phyloP scores from a whole-genome alignment of 2,329 filamentous ascomycete genomes.

The Emergomyces orientalis region DNA sequence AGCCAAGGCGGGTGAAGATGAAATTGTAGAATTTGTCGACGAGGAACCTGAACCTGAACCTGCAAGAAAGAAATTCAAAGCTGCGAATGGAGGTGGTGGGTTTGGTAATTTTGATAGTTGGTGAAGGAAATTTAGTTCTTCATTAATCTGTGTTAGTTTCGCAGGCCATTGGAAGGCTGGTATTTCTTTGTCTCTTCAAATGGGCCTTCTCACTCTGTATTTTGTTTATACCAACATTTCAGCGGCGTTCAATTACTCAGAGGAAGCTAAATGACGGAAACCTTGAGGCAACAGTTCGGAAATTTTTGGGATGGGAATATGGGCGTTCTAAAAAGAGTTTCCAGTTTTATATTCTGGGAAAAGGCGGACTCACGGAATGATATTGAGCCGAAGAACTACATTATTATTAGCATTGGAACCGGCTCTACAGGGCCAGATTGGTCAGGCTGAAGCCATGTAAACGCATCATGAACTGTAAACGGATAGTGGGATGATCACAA shows the following conservation, averaged over 20 bases:
- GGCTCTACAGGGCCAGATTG: background rate
- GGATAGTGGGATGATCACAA: background rate
- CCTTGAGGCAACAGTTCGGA: background rate
- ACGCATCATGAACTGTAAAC: background rate
- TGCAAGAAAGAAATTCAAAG: slow-evolving; percentile 69
- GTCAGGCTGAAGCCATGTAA: background rate
- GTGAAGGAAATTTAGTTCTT: slow-evolving; percentile 38
- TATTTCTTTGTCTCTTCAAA: background rate
- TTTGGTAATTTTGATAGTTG: slow-evolving; percentile 95
- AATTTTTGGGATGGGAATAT: background rate
- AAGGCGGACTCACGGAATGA: background rate
- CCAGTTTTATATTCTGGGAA: background rate
- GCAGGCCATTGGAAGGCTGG: background rate
- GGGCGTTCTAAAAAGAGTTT: background rate
- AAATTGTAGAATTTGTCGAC: slow-evolving; percentile 52
- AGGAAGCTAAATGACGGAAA: background rate
- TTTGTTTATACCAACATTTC: background rate
- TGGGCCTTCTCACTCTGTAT: background rate
- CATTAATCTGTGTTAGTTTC: background rate
- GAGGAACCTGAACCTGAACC: slow-evolving; percentile 58
- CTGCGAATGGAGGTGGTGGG: slow-evolving; percentile 43
- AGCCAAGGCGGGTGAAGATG: slow-evolving; percentile 40
- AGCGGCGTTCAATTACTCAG: background rate
- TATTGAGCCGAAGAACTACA: background rate
- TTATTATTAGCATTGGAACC: too few species aligned